Percentiles rank a stretch among this genome's conserved stretches.
These are phyloP conservation scores for Themeda triandra DNA, from an alignment of 176 grass and related monocot species.

Conservation along the genomic window DNA sequence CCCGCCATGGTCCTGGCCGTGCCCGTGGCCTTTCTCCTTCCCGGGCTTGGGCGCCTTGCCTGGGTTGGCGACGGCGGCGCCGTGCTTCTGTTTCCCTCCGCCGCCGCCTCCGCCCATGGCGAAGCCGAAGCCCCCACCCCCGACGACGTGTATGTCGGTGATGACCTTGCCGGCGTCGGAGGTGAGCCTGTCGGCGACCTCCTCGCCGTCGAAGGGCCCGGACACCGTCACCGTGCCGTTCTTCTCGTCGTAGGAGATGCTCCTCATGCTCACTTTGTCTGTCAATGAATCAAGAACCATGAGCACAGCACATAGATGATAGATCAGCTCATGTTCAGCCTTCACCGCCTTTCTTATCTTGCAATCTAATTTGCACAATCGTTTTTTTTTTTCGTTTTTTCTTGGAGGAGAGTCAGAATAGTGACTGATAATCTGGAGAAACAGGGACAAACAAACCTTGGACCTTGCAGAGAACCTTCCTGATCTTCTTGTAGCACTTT, in stretches of 20 bases:
- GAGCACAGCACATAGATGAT: background rate
- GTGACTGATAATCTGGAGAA: background rate
- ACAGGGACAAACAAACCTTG: slow-evolving; percentile 45
- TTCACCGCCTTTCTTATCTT: background rate
- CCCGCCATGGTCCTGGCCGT: background rate
- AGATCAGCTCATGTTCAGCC: background rate
- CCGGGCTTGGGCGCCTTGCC: slow-evolving; percentile 27
- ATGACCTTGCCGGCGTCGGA: slow-evolving; percentile 70
- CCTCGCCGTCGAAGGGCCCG: slow-evolving; percentile 66
- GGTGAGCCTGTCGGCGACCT: slow-evolving; percentile 49
- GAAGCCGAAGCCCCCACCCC: background rate
- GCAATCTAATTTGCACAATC: background rate
- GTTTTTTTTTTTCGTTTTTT: background rate
- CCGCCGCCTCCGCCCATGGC: background rate
- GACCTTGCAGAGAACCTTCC: slow-evolving; percentile 76
- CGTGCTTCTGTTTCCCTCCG: slow-evolving; percentile 39
- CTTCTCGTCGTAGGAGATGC: slow-evolving; percentile 70
- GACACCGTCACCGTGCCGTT: slow-evolving; percentile 56
- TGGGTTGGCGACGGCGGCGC: background rate
- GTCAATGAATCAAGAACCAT: background rate
- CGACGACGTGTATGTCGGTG: slow-evolving; percentile 54
- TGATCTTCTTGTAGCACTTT: slow-evolving; percentile 83
- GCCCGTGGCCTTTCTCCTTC: slow-evolving; percentile 2
- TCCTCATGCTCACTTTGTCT: slow-evolving; percentile 59
- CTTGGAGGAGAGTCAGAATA: background rate